Evolutionary conservation across 495 filamentous ascomycete genomes (phyloP).

Genomic region (Penicillium roqueforti): DNA sequence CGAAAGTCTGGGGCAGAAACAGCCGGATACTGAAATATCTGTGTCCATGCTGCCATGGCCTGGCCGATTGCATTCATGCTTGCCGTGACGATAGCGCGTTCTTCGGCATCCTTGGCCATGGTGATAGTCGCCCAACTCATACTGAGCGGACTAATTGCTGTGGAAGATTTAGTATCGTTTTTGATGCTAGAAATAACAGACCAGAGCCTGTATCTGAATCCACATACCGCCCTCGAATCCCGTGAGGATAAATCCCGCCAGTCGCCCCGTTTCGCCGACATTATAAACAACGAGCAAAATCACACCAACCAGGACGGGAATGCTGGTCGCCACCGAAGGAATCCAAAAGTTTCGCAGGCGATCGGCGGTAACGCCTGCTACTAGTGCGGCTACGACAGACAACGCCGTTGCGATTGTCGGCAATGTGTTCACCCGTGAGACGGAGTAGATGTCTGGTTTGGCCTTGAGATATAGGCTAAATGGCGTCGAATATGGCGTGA

Average conservation of each 20-base stretch:
- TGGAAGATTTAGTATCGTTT: background rate
- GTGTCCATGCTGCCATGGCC: constrained; percentile 31
- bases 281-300: constrained; percentile 24
- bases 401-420: constrained; percentile 31
- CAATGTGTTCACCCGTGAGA: constrained; percentile 19
- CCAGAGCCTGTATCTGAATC: background rate
- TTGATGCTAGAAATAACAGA: background rate
- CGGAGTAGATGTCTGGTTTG: constrained; percentile 18
- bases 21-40: constrained; percentile 31
- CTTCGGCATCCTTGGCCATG: constrained; percentile 34
- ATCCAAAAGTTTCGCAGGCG: constrained; percentile 27
- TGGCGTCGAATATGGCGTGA: constrained; percentile 20
- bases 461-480: constrained; percentile 34
- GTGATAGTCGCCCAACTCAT: constrained; percentile 34
- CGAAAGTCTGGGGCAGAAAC: constrained; percentile 25
- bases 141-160: constrained; percentile 31
- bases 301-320: constrained; percentile 26
- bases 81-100: constrained; percentile 32
- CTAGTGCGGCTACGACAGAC: constrained; percentile 27
- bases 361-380: constrained; percentile 26
- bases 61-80: constrained; percentile 39
- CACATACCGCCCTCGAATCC: constrained; percentile 32
- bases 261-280: constrained; percentile 29
- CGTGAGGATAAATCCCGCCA: constrained; percentile 30
- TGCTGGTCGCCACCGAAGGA: constrained; percentile 22